phyloP scores from a whole-genome alignment of 2,329 filamentous ascomycete genomes.

The Fusarium xylarioides region DNA sequence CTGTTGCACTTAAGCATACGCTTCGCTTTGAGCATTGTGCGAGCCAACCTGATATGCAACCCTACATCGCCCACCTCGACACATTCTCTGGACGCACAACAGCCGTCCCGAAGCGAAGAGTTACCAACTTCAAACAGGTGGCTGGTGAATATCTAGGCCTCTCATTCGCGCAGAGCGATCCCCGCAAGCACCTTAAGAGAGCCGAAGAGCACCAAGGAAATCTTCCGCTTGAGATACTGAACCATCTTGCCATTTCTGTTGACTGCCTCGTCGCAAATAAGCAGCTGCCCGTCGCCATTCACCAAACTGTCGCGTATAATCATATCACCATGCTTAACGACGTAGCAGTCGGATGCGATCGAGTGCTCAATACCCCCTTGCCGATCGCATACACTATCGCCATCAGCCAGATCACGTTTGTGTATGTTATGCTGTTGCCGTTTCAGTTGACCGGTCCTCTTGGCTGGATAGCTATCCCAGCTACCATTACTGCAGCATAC shows the following conservation, averaged over 20 bases:
- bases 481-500: constrained; percentile 75
- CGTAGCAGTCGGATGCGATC: constrained; percentile 75
- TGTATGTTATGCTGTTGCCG: constrained; percentile 81
- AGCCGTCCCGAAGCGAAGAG: constrained; percentile 53
- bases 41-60: constrained; percentile 76
- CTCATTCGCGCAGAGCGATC: constrained; percentile 79
- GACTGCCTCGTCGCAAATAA: constrained; percentile 67
- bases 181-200: constrained; percentile 78
- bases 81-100: constrained; percentile 69
- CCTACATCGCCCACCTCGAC: constrained; percentile 75
- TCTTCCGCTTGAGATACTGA: constrained; percentile 81
- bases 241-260: constrained; percentile 73
- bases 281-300: constrained; percentile 64
- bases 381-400: constrained; percentile 85
- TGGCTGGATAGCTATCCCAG: constrained; percentile 80
- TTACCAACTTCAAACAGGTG: constrained; percentile 63
- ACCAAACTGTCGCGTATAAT: constrained; percentile 70
- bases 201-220: constrained; percentile 79
- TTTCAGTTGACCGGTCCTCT: constrained; percentile 77
- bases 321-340: constrained; percentile 74
- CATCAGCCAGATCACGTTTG: constrained; percentile 86
- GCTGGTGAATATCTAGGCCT: constrained; percentile 78
- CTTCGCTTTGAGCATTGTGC: constrained; percentile 85
- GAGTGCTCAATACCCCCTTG: constrained; percentile 82
- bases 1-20: constrained; percentile 80